These are phyloP conservation scores for Phyllosticta paracitricarpa DNA, from an alignment of 2,329 filamentous ascomycete species.

Conservation along the genomic window DNA sequence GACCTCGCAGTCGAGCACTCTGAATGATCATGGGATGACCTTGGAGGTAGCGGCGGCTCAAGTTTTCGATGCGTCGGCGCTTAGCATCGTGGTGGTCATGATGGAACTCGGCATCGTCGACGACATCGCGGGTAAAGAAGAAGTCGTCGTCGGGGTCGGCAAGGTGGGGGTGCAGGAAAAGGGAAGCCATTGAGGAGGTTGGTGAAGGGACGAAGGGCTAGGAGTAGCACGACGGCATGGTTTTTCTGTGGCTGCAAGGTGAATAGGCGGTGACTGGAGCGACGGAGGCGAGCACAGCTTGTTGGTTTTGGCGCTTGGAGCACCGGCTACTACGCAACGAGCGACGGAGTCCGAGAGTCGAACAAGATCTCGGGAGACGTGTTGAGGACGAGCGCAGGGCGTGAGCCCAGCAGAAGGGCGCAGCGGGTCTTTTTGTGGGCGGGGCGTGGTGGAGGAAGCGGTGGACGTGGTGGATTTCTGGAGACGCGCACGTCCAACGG, in stretches of 20 bases:
- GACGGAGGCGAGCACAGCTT: background rate
- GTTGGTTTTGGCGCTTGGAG: background rate
- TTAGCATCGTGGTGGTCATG: conserved; percentile 36
- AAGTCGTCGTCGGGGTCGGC: background rate
- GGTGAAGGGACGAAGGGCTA: background rate
- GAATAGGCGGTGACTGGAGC: background rate
- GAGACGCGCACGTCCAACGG: background rate
- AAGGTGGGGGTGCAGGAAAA: background rate
- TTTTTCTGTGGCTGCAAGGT: background rate
- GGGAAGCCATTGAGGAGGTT: background rate
- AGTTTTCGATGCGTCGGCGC: conserved; percentile 47
- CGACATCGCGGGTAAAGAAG: background rate
- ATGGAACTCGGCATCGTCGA: background rate
- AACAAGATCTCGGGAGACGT: background rate
- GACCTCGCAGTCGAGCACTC: conserved; percentile 52
- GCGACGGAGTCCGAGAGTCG: background rate
- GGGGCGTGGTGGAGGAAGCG: background rate
- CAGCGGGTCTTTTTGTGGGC: background rate
- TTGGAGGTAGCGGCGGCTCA: conserved; percentile 48
- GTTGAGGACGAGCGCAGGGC: background rate
- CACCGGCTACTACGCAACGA: background rate
- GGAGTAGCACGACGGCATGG: background rate
- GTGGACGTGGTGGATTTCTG: background rate
- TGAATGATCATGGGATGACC: conserved; percentile 48
- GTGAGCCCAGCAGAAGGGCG: background rate